Evolutionary conservation across 139 green algal species (phyloP).

Genomic region (Chlamydomonas asymmetrica): DNA sequence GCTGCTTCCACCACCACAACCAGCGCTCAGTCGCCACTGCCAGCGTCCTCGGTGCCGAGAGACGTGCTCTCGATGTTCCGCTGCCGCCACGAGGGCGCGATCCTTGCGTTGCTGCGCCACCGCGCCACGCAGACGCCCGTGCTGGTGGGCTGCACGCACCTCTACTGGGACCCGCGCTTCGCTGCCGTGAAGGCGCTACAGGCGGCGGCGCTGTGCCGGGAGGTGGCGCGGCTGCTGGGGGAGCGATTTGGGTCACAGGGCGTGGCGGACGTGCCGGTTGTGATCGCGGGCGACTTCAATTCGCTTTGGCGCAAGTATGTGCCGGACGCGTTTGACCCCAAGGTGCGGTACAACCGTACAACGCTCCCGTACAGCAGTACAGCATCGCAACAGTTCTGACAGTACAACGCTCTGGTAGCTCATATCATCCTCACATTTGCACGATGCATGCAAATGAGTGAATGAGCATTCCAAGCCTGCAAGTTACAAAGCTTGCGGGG

Average conservation of each 20-base stretch:
- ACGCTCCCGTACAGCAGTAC: too few species aligned
- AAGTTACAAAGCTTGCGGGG: too few species aligned
- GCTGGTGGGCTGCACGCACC: conserved; percentile 37
- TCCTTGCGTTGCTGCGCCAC: conserved; percentile 30
- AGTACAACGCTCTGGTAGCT: too few species aligned
- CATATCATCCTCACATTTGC: too few species aligned
- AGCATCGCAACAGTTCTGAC: too few species aligned
- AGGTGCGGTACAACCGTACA: too few species aligned
- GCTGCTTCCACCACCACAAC: too few species aligned
- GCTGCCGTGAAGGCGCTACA: conserved; percentile 48
- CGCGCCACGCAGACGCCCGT: conserved; percentile 1
- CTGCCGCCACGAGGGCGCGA: conserved; percentile 11
- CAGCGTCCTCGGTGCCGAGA: too few species aligned
- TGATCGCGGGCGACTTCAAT: conserved; percentile 56
- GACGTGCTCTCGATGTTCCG: conserved; percentile 14
- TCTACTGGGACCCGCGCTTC: conserved; percentile 43
- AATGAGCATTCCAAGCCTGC: too few species aligned
- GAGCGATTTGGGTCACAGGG: neutral
- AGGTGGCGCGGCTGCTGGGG: conserved; percentile 19
- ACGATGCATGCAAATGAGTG: too few species aligned
- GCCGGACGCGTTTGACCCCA: conserved; percentile 30
- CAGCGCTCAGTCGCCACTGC: too few species aligned
- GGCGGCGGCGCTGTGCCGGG: conserved; percentile 33
- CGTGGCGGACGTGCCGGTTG: conserved; percentile 14
- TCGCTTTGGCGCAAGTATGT: conserved; percentile 28